Percentiles rank a stretch among this genome's conserved stretches.
These are phyloP conservation scores for Beta lomatogona DNA, from an alignment of 179 eudicot species.

Conservation along the genomic window DNA sequence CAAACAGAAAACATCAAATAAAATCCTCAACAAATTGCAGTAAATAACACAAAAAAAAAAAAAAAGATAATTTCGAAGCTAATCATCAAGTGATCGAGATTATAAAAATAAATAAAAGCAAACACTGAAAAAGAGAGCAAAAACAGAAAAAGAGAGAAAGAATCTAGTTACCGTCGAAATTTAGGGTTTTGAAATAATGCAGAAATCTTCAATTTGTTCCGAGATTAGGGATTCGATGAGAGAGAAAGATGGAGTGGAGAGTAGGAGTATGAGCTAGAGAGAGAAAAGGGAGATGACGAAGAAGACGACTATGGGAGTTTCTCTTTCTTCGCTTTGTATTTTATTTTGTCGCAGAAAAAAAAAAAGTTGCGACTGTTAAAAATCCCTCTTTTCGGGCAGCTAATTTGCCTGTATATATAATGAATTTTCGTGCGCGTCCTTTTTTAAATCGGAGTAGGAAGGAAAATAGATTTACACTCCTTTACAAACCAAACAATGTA, in stretches of 20 bases:
- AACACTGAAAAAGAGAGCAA: background rate
- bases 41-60: background rate
- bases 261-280: too few relatives aligned
- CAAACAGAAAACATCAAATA: constrained; percentile 12
- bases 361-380: background rate
- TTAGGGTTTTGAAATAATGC: background rate
- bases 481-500: too few relatives aligned
- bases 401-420: background rate
- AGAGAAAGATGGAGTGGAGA: background rate
- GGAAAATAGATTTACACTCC: too few relatives aligned
- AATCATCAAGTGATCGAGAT: background rate
- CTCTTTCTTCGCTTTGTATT: background rate
- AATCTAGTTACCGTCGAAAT: background rate
- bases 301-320: background rate
- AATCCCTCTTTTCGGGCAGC: background rate
- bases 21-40: background rate
- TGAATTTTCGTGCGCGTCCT: too few relatives aligned
- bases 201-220: background rate
- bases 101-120: background rate
- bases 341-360: background rate
- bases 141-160: background rate
- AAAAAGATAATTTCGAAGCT: background rate
- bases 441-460: too few relatives aligned
- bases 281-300: background rate
- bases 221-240: background rate